Conservation (phyloP, 352 stramenopile genomes). For the Phytophthora melonis region DNA sequence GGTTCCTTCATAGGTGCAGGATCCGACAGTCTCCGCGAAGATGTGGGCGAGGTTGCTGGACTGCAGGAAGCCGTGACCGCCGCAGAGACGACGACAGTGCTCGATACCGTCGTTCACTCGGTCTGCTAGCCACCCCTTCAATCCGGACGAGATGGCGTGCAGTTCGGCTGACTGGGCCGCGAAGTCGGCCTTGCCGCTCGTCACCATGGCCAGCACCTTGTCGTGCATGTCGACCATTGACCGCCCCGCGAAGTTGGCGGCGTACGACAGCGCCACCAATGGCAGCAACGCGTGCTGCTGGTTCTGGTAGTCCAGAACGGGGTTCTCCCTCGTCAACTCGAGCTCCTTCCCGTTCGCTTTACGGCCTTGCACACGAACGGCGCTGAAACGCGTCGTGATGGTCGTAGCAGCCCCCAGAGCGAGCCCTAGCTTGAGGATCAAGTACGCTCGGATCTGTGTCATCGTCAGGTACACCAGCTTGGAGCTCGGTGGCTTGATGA, state of each 20-base stretch:
- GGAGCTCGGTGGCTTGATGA: conserved; percentile 61
- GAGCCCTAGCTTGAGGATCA: conserved; percentile 27
- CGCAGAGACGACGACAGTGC: conserved; percentile 23
- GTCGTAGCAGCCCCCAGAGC: conserved; percentile 32
- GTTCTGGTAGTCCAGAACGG: conserved; percentile 62
- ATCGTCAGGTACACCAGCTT: conserved; percentile 69
- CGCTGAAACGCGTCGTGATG: conserved; percentile 58
- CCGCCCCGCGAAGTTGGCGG: conserved; percentile 20
- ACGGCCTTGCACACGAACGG: conserved; percentile 51
- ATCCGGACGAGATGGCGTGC: conserved; percentile 22
- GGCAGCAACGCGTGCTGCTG: conserved; percentile 51
- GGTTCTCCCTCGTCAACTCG: conserved; percentile 44
- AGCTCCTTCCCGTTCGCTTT: conserved; percentile 14
- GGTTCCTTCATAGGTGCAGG: conserved; percentile 56
- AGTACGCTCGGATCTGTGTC: conserved; percentile 47
- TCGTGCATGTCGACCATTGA: conserved; percentile 25
- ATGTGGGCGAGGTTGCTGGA: conserved; percentile 25
- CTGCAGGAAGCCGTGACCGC: conserved; percentile 24
- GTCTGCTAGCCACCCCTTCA: conserved; percentile 29
- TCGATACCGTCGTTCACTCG: conserved; percentile 30
- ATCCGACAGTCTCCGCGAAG: conserved; percentile 46
- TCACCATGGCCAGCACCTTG: conserved; percentile 24
- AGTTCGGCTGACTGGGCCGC: conserved; percentile 15
- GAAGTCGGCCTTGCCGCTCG: conserved; percentile 12
- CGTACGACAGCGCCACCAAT: conserved; percentile 39